Percentiles rank a stretch among this genome's conserved stretches.
These are phyloP conservation scores for Flagelloscypha sp. DNA, from an alignment of 768 basidiomycete genomes.

Conservation along the genomic window DNA sequence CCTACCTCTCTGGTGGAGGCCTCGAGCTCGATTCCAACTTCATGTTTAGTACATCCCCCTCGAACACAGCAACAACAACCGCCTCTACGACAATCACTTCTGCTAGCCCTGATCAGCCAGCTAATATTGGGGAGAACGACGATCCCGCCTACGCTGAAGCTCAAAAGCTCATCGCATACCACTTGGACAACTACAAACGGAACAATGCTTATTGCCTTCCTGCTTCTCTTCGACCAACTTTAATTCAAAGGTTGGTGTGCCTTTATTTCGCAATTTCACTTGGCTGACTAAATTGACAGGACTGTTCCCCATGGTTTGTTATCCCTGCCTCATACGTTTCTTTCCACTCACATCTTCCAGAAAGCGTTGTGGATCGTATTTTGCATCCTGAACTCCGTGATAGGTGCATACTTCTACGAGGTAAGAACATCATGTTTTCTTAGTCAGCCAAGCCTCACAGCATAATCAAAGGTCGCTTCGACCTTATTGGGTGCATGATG, in stretches of 20 bases:
- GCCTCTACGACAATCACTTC: constrained; percentile 14
- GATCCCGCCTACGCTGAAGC: constrained; percentile 75
- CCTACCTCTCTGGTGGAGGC: no score
- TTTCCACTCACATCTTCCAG: constrained; percentile 30
- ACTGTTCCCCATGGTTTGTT: constrained; percentile 75
- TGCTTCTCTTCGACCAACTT: constrained; percentile 76
- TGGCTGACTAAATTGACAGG: constrained; percentile 25
- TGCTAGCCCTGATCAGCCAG: constrained; percentile 22
- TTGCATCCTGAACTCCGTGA: constrained; percentile 87
- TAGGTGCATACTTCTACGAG: constrained; percentile 81
- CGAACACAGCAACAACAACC: constrained; percentile 29
- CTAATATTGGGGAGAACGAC: constrained; percentile 51
- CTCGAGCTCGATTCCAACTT: constrained; percentile 5
- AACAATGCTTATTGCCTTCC: constrained; percentile 86
- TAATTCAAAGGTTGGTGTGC: constrained; percentile 65
- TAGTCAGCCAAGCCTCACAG: constrained; percentile 2
- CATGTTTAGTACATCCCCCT: no score
- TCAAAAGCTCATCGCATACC: constrained; percentile 81
- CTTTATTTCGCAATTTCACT: background rate
- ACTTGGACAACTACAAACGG: constrained; percentile 82
- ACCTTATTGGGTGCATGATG: constrained; percentile 71
- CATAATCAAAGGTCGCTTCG: constrained; percentile 52
- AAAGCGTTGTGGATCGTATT: constrained; percentile 86
- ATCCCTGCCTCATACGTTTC: constrained; percentile 2
- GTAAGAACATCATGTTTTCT: constrained; percentile 29